Percentiles rank a stretch among this genome's conserved stretches.
phyloP scores from a whole-genome alignment of 2,329 filamentous ascomycete species.

The Ilyonectria sp. region DNA sequence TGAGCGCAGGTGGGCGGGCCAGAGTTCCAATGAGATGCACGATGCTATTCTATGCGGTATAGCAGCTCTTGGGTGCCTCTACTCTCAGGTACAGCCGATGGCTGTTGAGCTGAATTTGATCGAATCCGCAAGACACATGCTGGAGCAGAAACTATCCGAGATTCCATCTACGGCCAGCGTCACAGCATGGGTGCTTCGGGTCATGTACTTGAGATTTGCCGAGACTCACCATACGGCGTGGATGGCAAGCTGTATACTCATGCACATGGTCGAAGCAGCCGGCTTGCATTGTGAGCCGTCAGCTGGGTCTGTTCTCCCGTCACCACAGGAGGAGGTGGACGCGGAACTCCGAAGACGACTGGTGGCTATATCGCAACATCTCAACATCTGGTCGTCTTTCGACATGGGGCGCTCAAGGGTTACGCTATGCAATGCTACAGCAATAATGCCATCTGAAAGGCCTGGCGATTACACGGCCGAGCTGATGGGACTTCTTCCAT shows the following conservation, averaged over 20 bases:
- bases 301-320: conserved; percentile 44
- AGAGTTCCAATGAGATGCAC: conserved; percentile 35
- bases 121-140: conserved; percentile 60
- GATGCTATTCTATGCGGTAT: conserved; percentile 65
- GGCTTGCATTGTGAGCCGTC: conserved; percentile 60
- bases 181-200: conserved; percentile 67
- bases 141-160: conserved; percentile 58
- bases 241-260: conserved; percentile 70
- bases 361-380: conserved; percentile 67
- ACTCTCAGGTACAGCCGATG: conserved; percentile 60
- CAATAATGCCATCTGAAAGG: conserved; percentile 55
- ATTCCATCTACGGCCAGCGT: conserved; percentile 57
- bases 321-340: conserved; percentile 47
- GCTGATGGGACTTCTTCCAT: conserved; percentile 66
- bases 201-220: conserved; percentile 67
- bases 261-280: conserved; percentile 72
- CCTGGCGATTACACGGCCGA: conserved; percentile 62
- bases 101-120: conserved; percentile 62
- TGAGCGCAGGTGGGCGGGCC: conserved; percentile 52
- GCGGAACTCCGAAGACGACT: conserved; percentile 60
- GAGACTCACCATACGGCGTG: conserved; percentile 68
- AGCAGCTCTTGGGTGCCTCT: conserved; percentile 68
- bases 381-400: conserved; percentile 73
- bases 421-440: conserved; percentile 61
- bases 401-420: conserved; percentile 70